phyloP scores from a whole-genome alignment of 371 early-diverging fungal genomes.

The Globomyces sp. region DNA sequence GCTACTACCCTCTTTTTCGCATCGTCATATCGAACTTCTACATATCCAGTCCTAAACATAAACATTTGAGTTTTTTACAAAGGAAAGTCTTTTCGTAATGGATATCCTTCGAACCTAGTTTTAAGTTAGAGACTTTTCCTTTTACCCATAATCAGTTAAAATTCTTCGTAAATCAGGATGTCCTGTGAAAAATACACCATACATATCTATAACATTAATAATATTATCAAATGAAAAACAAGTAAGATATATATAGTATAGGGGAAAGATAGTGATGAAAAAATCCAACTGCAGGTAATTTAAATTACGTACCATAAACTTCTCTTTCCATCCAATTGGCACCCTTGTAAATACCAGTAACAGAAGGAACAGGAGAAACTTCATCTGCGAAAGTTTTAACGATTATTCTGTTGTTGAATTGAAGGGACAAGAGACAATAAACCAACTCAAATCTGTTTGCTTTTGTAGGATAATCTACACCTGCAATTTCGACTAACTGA shows the following conservation, averaged over 20 bases:
- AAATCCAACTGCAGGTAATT: no score
- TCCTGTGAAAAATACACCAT: slow-evolving; percentile 90
- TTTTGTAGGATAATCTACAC: slow-evolving; percentile 89
- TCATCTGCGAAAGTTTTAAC: slow-evolving; percentile 97
- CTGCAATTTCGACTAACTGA: slow-evolving; percentile 83
- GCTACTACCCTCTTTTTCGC: slow-evolving; percentile 95
- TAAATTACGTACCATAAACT: slow-evolving; percentile 62
- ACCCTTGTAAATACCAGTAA: slow-evolving; percentile 63
- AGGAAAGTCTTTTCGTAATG: slow-evolving; percentile 97
- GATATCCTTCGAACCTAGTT: slow-evolving; percentile 64
- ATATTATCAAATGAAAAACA: no score
- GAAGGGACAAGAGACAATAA: slow-evolving; percentile 85
- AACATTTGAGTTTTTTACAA: slow-evolving; percentile 31
- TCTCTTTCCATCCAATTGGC: slow-evolving; percentile 99
- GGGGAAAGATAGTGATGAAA: no score
- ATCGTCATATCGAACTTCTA: slow-evolving; percentile 94
- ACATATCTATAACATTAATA: slow-evolving; percentile 66
- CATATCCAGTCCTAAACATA: slow-evolving; percentile 66
- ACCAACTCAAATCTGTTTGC: slow-evolving; percentile 95
- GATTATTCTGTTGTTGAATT: slow-evolving; percentile 76
- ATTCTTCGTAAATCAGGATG: slow-evolving; percentile 97
- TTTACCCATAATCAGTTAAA: slow-evolving; percentile 98
- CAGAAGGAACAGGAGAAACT: slow-evolving; percentile 82
- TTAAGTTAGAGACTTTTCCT: slow-evolving; percentile 31
- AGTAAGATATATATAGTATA: no score